Evolutionary conservation across 2,329 filamentous ascomycete species (phyloP).

Genomic region (Colletotrichum caudatum): DNA sequence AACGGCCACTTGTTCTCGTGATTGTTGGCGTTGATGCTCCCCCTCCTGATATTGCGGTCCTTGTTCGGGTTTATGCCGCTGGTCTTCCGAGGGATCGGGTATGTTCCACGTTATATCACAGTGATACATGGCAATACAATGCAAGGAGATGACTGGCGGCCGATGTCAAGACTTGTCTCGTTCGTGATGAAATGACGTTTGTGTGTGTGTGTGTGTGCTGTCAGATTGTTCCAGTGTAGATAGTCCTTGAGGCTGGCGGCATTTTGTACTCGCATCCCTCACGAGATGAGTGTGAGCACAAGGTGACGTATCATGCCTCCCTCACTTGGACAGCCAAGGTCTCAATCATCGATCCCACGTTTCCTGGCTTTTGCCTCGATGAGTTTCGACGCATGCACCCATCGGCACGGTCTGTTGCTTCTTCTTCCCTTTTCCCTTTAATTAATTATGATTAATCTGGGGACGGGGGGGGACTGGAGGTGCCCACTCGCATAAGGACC

Average conservation of each 20-base stretch:
- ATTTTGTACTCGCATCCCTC: conserved; percentile 34
- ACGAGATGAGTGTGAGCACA: conserved; percentile 16
- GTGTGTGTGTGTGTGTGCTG: conserved; percentile 1
- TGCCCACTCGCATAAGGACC: conserved; percentile 18
- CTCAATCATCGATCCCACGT: conserved; percentile 37
- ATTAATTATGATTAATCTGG: not conserved
- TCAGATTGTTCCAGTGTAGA: not conserved
- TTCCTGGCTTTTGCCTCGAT: conserved; percentile 4
- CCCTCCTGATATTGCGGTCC: conserved; percentile 7
- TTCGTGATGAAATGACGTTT: not conserved
- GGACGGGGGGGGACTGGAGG: conserved; percentile 5
- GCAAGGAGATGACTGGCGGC: not conserved
- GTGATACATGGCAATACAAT: conserved; percentile 39
- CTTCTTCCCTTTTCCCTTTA: not conserved
- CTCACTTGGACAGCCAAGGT: conserved; percentile 19
- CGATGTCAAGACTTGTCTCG: conserved; percentile 8
- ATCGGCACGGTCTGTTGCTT: not conserved
- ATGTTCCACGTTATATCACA: conserved; percentile 38
- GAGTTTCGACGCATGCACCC: conserved; percentile 19
- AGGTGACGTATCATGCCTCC: conserved; percentile 34
- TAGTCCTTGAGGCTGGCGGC: conserved; percentile 35
- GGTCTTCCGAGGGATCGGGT: conserved; percentile 30
- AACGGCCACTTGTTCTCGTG: conserved; percentile 24
- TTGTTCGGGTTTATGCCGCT: conserved; percentile 25
- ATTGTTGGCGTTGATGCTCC: conserved; percentile 15